Percentiles rank a stretch among this genome's conserved stretches.
Conservation (phyloP, 805 yeast species). For the Schwanniomyces occidentalis region DNA sequence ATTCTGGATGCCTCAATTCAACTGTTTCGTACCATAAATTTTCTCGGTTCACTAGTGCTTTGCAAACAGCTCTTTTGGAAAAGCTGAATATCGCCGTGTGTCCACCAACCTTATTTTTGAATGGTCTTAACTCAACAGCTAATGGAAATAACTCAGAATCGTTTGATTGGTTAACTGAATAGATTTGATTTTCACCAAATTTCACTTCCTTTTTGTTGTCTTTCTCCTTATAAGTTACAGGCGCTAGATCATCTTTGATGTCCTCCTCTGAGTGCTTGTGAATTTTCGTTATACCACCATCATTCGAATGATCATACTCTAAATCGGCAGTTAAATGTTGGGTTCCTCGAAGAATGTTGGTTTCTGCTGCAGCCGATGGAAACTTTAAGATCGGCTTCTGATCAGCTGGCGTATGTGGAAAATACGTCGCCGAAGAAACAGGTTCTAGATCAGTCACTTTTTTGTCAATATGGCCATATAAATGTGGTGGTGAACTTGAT, state of each 20-base stretch:
- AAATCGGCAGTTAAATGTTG: constrained; percentile 52
- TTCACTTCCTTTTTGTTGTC: constrained; percentile 6
- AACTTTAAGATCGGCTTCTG: constrained; percentile 1
- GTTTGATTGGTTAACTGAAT: constrained; percentile 1
- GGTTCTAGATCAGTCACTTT: constrained; percentile 46
- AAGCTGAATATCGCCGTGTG: constrained; percentile 96
- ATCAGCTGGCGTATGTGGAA: constrained; percentile 57
- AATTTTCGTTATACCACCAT: constrained; percentile 31
- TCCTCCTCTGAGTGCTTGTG: constrained; percentile 6
- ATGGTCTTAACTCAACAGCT: constrained; percentile 88
- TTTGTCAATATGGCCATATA: constrained; percentile 10
- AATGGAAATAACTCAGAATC: constrained; percentile 51
- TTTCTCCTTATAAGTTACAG: background rate
- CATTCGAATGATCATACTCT: constrained; percentile 42
- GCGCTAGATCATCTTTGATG: background rate
- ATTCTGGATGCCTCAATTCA: constrained; percentile 72
- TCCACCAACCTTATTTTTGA: constrained; percentile 94
- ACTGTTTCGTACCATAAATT: constrained; percentile 89
- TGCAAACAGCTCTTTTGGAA: constrained; percentile 89
- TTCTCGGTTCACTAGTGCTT: constrained; percentile 87
- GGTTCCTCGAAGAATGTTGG: constrained; percentile 14
- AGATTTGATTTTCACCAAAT: constrained; percentile 7
- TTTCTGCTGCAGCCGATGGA: constrained; percentile 7
- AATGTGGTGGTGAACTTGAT: constrained; percentile 6
- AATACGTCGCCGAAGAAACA: constrained; percentile 67